These are phyloP conservation scores for Monilinia aucupariae DNA, from an alignment of 2,329 filamentous ascomycete genomes.

Conservation along the genomic window DNA sequence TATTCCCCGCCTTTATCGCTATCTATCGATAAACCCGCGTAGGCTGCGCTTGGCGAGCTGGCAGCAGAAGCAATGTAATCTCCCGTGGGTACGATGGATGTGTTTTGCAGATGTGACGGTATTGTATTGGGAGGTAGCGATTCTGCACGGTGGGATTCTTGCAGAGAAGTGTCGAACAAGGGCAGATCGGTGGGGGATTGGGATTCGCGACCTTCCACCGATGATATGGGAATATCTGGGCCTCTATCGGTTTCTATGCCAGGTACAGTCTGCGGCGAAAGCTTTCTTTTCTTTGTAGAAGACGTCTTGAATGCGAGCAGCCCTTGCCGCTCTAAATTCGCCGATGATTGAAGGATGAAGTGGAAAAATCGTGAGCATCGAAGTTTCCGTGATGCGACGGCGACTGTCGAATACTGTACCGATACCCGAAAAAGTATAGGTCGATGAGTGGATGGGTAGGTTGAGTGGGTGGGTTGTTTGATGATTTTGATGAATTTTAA, in stretches of 20 bases:
- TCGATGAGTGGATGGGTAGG: neutral
- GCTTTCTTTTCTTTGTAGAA: constrained; percentile 69
- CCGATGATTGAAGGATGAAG: constrained; percentile 18
- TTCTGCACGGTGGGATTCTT: constrained; percentile 22
- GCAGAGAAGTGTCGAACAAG: constrained; percentile 36
- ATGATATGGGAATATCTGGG: constrained; percentile 32
- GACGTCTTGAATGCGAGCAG: constrained; percentile 68
- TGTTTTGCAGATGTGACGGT: constrained; percentile 40
- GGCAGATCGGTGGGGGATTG: constrained; percentile 42
- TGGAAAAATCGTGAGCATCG: constrained; percentile 22
- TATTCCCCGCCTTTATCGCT: constrained; percentile 45
- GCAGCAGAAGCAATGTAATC: constrained; percentile 52
- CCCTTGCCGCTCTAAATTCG: constrained; percentile 37
- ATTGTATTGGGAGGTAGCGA: constrained; percentile 47
- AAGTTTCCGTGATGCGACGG: constrained; percentile 4
- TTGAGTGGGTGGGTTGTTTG: no score
- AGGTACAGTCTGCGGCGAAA: constrained; percentile 40
- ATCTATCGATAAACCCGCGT: constrained; percentile 52
- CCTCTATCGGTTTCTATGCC: constrained; percentile 26
- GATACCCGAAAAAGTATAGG: neutral
- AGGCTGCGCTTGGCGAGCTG: constrained; percentile 53
- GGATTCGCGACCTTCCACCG: constrained; percentile 38
- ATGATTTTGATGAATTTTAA: no score
- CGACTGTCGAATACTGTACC: constrained; percentile 19
- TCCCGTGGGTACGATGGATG: constrained; percentile 40